Base-by-base conservation (phyloP, 306 rosid species). In the Pyrus communis region DNA sequence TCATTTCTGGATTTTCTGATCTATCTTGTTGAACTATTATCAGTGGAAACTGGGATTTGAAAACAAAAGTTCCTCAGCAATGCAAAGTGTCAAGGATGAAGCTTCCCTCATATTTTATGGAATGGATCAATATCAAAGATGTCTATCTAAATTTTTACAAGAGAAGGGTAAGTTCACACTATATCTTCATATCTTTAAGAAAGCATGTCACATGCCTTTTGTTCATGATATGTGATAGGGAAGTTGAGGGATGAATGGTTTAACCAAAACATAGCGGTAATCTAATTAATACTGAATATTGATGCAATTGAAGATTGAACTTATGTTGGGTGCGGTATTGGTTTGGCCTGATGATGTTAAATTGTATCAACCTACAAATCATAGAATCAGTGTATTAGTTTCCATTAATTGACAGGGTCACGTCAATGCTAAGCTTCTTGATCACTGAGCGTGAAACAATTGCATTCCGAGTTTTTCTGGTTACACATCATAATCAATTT, bases 11-110 rank as follows among this genome's bases (percentile, higher is more conserved):
- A 69, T 57, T 75, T 76, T 74, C 75, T 78, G 63, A 74, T 46
- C 12, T 58, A 19, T 42, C 52, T 61, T 77, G 66, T 77, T 66
- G 27, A 42, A 14, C 64, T 80, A 76, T 73, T 73, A 80, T 75
- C 73, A 91, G 97, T 83, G 98, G 98, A 86, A 94, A 94, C 85
- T 94, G 97, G 98, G 98, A 94, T 88, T 77, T 94, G 84, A 91
- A 94, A 84, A 94, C 97, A 75, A 93, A 94, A 89, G 86, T 91
- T 78, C 97, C 94, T 81, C 90, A 87, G 85, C 98, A 94, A 79
- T 94, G 98, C 86, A 88, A 85, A 73, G 96, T 92, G 73, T 89
- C 95, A 30, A 87, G 85, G 75, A 75, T 86, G 76, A 84, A 88
- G 84, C 95, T 90, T 85, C 98, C 97, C 27, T 83, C 83, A 22